These are phyloP conservation scores for Daldinia eschscholtzii DNA, from an alignment of 2,329 filamentous ascomycete genomes.

Conservation along the genomic window DNA sequence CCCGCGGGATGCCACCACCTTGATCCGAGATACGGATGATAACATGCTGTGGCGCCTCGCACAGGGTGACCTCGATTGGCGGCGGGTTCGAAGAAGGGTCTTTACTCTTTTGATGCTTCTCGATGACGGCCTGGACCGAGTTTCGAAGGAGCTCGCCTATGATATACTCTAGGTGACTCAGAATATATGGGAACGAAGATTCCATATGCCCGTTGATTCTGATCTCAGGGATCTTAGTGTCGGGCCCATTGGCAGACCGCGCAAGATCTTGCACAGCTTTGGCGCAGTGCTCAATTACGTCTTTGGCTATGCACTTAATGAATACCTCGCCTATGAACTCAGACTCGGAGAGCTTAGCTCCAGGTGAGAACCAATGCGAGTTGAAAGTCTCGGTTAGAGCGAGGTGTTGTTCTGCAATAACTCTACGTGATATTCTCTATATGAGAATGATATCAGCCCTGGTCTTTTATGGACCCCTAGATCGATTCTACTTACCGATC, in stretches of 20 bases:
- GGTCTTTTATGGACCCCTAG: neutral
- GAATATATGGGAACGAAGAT: conserved; percentile 95
- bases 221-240: conserved; percentile 82
- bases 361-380: conserved; percentile 88
- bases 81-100: conserved; percentile 66
- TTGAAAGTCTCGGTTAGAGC: conserved; percentile 95
- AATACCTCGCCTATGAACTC: conserved; percentile 98
- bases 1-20: conserved; percentile 88
- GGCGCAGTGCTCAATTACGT: conserved; percentile 88
- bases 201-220: conserved; percentile 85
- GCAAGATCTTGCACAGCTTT: conserved; percentile 80
- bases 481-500: conserved; percentile 73
- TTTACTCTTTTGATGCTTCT: conserved; percentile 67
- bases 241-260: conserved; percentile 78
- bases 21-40: conserved; percentile 97
- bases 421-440: conserved; percentile 91
- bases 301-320: conserved; percentile 88
- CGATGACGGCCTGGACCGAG: conserved; percentile 91
- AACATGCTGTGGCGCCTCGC: conserved; percentile 92
- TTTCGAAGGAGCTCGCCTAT: conserved; percentile 95
- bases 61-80: conserved; percentile 93
- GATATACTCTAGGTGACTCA: conserved; percentile 97
- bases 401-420: conserved; percentile 97
- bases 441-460: neutral
- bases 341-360: conserved; percentile 76